These are phyloP conservation scores for Sphaerulina musiva DNA, from an alignment of 2,329 filamentous ascomycete genomes.

Conservation along the genomic window DNA sequence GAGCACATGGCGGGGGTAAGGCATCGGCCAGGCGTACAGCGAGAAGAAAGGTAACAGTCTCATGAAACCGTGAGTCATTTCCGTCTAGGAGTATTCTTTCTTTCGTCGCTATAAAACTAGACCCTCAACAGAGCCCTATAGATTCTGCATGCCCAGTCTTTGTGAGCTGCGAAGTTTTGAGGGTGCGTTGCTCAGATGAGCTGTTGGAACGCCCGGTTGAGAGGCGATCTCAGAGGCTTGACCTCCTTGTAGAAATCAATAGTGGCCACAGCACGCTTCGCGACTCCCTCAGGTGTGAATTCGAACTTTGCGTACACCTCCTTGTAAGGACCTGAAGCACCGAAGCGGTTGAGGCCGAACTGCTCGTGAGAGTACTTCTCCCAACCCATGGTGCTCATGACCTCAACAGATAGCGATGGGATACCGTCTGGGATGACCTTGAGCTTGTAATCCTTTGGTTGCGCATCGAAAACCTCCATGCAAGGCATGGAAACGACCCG, in stretches of 20 bases:
- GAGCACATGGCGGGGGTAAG: not conserved
- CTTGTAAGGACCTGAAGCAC: slow-evolving; percentile 94
- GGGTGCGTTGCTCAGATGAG: slow-evolving; percentile 58
- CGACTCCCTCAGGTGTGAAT: slow-evolving; percentile 93
- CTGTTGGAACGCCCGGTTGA: slow-evolving; percentile 98
- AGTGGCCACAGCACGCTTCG: slow-evolving; percentile 88
- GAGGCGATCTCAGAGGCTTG: slow-evolving; percentile 77
- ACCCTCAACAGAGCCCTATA: not conserved
- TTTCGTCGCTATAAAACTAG: not conserved
- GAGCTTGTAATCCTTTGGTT: slow-evolving; percentile 91
- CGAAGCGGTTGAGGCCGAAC: slow-evolving; percentile 98
- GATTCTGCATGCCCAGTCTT: not conserved
- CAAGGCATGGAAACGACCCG: slow-evolving; percentile 94
- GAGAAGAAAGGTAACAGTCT: not conserved
- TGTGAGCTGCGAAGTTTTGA: not conserved
- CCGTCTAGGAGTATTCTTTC: not conserved
- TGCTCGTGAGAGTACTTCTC: slow-evolving; percentile 99
- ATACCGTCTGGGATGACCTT: slow-evolving; percentile 89
- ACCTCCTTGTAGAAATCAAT: slow-evolving; percentile 97
- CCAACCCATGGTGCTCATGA: slow-evolving; percentile 96
- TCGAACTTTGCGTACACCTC: slow-evolving; percentile 99
- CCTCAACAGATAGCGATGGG: slow-evolving; percentile 87
- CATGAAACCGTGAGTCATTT: not conserved
- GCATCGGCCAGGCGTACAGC: not conserved
- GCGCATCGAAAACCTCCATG: slow-evolving; percentile 92